These are phyloP conservation scores for Corynascus novoguineensis DNA, from an alignment of 495 filamentous ascomycete genomes.

Conservation along the genomic window DNA sequence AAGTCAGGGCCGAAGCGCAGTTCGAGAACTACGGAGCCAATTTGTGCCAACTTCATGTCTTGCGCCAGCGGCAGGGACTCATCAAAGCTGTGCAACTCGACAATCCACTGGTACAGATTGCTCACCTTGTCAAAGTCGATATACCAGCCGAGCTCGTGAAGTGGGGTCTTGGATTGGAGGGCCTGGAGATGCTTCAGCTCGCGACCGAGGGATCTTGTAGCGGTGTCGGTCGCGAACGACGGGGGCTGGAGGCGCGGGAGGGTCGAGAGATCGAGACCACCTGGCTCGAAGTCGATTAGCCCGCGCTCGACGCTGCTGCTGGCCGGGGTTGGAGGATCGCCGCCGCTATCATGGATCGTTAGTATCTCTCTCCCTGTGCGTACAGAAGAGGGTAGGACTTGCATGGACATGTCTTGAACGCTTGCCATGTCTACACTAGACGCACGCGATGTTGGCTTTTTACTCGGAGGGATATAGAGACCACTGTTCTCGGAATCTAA, in stretches of 20 bases:
- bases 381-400: neutral
- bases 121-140: slow-evolving; percentile 51
- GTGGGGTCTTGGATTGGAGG: slow-evolving; percentile 55
- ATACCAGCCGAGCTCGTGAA: slow-evolving; percentile 80
- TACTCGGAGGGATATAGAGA: neutral
- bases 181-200: slow-evolving; percentile 56
- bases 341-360: neutral
- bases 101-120: slow-evolving; percentile 91
- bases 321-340: neutral
- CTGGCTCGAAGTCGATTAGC: slow-evolving; percentile 62
- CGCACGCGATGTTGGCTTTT: slow-evolving; percentile 7
- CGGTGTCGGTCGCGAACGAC: slow-evolving; percentile 58
- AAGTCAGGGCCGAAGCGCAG: slow-evolving; percentile 70
- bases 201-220: slow-evolving; percentile 56
- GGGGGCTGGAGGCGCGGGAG: slow-evolving; percentile 59
- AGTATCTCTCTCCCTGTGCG: neutral
- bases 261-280: slow-evolving; percentile 48
- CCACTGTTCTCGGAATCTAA: slow-evolving; percentile 29
- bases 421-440: slow-evolving; percentile 8
- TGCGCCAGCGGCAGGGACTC: slow-evolving; percentile 58
- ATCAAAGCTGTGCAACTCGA: slow-evolving; percentile 84
- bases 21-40: slow-evolving; percentile 71
- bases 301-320: slow-evolving; percentile 4
- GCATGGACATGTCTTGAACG: neutral
- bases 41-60: slow-evolving; percentile 60